Evolutionary conservation across 2,329 filamentous ascomycete species (phyloP), one percentile per base, ranked within the genome.

Genomic region (Spiromastix sp.): DNA sequence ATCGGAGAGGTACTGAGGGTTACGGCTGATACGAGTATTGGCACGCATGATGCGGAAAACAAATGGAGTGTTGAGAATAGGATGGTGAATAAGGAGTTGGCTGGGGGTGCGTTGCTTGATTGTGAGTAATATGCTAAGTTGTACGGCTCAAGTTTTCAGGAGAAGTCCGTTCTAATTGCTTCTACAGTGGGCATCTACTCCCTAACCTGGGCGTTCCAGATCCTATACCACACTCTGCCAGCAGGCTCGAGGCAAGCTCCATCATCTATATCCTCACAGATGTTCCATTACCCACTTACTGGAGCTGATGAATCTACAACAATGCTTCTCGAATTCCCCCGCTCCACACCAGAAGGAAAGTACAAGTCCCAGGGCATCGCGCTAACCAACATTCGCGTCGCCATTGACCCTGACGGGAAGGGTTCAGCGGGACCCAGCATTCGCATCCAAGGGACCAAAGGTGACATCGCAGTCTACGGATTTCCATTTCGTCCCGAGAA

Each of bases 161-260:
- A 8, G 7, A 30, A 17, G 4, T 17, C 10, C 11, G 19, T 9
- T 24, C 22, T 33, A 26, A 32, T 16, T 34, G 13, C 22, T 11
- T 28, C 4, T 20, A 11, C 30, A 63, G 60, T 94, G 38, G 86
- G 86, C 42, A 81, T 94, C 58, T 94, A 94, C 65, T 76, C 83
- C 30, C 63, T 94, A 42, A 93, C 85, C 20, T 94, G 86, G 86
- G 72, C 91, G 32, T 93, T 89, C 70, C 85, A 93, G 61, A 81
- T 80, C 29, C 71, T 93, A 18, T 93, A 93, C 62, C 83, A 86
- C 57, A 75, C 81, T 3, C 81, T 87, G 51, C 70, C 78, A 2
- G 68, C 55, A 19, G 56, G 63, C 7, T 57, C 72, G 36, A 81
- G 85, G 47, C 72, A 84, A 56, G 52, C 71, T 1, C 86, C 86